A percentile compares a stretch with the other conserved stretches of the same genome.
Evolutionary conservation across 306 rosid genomes (phyloP).

Genomic region (Cicer yamashitae): DNA sequence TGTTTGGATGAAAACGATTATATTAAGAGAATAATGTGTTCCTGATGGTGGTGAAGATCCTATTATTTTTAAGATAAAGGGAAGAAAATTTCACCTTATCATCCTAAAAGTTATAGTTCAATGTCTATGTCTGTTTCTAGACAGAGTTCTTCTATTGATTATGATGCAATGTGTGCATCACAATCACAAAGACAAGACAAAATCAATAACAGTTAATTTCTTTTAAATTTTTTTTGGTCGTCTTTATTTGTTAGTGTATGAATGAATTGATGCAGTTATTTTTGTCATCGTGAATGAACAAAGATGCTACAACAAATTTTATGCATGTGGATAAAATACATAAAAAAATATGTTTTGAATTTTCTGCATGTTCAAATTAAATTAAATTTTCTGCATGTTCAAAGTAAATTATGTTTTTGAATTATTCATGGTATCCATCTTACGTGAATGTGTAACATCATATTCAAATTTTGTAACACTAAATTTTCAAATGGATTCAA

Average conservation of each 20-base stretch:
- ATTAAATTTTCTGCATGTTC: not conserved
- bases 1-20: too few relatives aligned
- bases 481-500: too few relatives aligned
- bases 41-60: constrained; percentile 48
- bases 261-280: constrained; percentile 1
- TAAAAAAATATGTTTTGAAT: too few relatives aligned
- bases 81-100: too few relatives aligned
- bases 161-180: constrained; percentile 39
- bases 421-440: too few relatives aligned
- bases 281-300: not conserved
- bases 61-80: constrained; percentile 48
- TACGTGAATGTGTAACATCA: too few relatives aligned
- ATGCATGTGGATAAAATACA: too few relatives aligned
- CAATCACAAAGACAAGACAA: not conserved
- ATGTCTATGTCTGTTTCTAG: constrained; percentile 39
- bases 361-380: too few relatives aligned
- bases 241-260: constrained; percentile 15
- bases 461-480: too few relatives aligned
- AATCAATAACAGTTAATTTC: not conserved
- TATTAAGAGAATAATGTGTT: too few relatives aligned
- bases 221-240: not conserved
- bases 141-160: constrained; percentile 52
- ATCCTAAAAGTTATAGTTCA: constrained; percentile 28
- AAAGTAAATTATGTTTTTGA: too few relatives aligned
- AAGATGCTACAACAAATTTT: not conserved